Evolutionary conservation across 2,329 filamentous ascomycete species (phyloP).

Genomic region (Gremmenia infestans): DNA sequence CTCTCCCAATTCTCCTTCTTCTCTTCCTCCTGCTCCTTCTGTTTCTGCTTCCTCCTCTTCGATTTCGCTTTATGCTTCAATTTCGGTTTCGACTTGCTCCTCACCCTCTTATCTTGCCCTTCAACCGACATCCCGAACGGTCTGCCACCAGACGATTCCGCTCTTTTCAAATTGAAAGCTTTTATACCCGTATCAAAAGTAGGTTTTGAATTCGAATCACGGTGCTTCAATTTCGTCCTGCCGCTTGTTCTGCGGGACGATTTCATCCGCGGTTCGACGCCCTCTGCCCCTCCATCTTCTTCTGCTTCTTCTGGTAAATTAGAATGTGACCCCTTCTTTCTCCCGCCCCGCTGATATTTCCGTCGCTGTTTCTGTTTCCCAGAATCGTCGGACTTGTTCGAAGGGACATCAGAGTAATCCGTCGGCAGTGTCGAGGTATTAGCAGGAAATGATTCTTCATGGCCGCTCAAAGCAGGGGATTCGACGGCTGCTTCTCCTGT

Average conservation of each 20-base stretch:
- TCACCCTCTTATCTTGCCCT: constrained; percentile 4
- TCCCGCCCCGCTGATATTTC: constrained; percentile 13
- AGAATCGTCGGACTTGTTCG: constrained; percentile 3
- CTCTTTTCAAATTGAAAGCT: constrained; percentile 25
- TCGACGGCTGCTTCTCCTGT: too few species aligned
- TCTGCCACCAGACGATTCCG: constrained; percentile 14
- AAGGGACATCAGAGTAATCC: constrained; percentile 14
- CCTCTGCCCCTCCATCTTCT: constrained; percentile 3
- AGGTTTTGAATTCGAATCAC: background rate
- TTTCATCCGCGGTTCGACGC: background rate
- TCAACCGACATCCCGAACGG: constrained; percentile 20
- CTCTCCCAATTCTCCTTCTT: constrained; percentile 10
- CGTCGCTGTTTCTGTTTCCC: constrained; percentile 3
- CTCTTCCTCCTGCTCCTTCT: constrained; percentile 9
- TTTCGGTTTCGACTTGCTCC: constrained; percentile 14
- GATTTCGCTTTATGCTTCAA: constrained; percentile 4
- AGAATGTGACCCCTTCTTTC: constrained; percentile 9
- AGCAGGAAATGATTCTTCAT: background rate
- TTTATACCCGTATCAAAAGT: constrained; percentile 22
- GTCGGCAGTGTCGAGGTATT: background rate
- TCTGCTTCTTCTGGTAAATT: constrained; percentile 3
- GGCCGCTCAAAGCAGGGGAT: too few species aligned
- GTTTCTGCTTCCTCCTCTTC: constrained; percentile 11
- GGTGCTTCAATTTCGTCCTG: constrained; percentile 1
- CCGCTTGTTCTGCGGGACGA: background rate